Percentiles rank a stretch among this genome's conserved stretches.
phyloP scores from a whole-genome alignment of 75 land plant species.

The Selaginella moellendorffii region DNA sequence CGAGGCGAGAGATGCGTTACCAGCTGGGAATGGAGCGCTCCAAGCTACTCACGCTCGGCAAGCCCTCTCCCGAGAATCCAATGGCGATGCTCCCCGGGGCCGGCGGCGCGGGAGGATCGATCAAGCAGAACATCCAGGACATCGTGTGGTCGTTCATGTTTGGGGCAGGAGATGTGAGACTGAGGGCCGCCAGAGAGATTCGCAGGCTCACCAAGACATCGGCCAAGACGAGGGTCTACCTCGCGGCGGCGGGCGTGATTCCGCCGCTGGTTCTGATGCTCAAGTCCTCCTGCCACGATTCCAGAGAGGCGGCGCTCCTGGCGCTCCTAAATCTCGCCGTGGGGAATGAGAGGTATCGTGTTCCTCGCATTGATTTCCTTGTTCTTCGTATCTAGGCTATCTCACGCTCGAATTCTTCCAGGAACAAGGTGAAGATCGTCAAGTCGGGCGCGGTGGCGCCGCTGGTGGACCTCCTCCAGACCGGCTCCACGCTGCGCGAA shows the following conservation, averaged over 20 bases:
- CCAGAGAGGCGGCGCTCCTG: slow-evolving; percentile 37
- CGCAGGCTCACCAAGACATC: slow-evolving; percentile 38
- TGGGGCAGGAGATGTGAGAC: slow-evolving; percentile 21
- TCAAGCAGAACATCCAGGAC: slow-evolving; percentile 23
- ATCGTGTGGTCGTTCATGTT: slow-evolving; percentile 16
- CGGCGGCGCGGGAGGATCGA: background rate
- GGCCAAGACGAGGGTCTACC: slow-evolving; percentile 24
- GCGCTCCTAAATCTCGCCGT: slow-evolving; percentile 56
- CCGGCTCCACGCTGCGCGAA: slow-evolving; percentile 30
- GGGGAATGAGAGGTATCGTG: slow-evolving; percentile 34
- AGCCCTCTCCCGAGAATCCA: background rate
- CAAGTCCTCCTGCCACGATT: slow-evolving; percentile 17
- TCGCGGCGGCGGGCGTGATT: slow-evolving; percentile 40
- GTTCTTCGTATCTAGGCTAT: background rate
- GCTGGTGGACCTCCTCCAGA: slow-evolving; percentile 44
- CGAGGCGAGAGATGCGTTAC: no score
- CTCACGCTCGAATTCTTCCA: no score
- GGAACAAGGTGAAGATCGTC: slow-evolving; percentile 55
- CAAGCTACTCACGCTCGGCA: no score
- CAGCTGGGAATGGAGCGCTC: no score
- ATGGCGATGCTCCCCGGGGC: background rate
- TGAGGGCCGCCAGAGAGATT: slow-evolving; percentile 41
- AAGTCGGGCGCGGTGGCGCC: slow-evolving; percentile 40
- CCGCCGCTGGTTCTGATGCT: slow-evolving; percentile 47
- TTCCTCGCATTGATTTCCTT: background rate